A percentile compares a stretch with the other conserved stretches of the same genome.
Evolutionary conservation across 2,329 filamentous ascomycete genomes (phyloP).

Genomic region (Colletotrichum sp.): DNA sequence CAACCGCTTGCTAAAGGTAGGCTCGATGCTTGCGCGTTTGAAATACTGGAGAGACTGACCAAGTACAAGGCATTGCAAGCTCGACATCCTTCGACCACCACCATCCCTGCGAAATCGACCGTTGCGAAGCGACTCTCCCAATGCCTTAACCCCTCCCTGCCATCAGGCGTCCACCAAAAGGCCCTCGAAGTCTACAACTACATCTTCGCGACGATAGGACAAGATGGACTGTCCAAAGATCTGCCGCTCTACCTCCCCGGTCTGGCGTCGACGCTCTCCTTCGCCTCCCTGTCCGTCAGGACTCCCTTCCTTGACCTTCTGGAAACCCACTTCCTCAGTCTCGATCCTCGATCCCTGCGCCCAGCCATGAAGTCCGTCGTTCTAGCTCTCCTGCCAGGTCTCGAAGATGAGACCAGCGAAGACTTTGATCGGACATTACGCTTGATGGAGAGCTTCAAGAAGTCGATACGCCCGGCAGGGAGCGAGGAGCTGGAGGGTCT

Average conservation of each 20-base stretch:
- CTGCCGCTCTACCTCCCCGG: slow-evolving; percentile 89
- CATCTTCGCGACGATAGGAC: slow-evolving; percentile 85
- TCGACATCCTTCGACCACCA: slow-evolving; percentile 72
- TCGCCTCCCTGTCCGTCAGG: slow-evolving; percentile 90
- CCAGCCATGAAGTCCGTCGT: slow-evolving; percentile 92
- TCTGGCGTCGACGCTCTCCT: slow-evolving; percentile 86
- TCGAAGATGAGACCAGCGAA: slow-evolving; percentile 96
- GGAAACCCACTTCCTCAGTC: slow-evolving; percentile 76
- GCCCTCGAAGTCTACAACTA: slow-evolving; percentile 91
- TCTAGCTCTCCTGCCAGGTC: slow-evolving; percentile 83
- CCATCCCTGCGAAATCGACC: slow-evolving; percentile 80
- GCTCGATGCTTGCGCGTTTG: neutral
- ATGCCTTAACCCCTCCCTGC: slow-evolving; percentile 90
- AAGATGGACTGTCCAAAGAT: slow-evolving; percentile 79
- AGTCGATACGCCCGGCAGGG: slow-evolving; percentile 61
- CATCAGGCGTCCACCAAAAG: slow-evolving; percentile 97
- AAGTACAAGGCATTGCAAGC: slow-evolving; percentile 78
- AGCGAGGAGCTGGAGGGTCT: slow-evolving; percentile 55
- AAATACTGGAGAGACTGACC: neutral
- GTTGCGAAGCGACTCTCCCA: slow-evolving; percentile 93
- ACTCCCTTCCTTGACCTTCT: slow-evolving; percentile 84
- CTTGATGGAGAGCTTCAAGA: slow-evolving; percentile 79
- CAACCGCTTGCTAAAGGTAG: slow-evolving; percentile 85
- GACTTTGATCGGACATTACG: slow-evolving; percentile 90
- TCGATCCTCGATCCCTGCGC: slow-evolving; percentile 75